Conservation (phyloP, 2,329 filamentous ascomycete genomes). For the Colletotrichum sp. region DNA sequence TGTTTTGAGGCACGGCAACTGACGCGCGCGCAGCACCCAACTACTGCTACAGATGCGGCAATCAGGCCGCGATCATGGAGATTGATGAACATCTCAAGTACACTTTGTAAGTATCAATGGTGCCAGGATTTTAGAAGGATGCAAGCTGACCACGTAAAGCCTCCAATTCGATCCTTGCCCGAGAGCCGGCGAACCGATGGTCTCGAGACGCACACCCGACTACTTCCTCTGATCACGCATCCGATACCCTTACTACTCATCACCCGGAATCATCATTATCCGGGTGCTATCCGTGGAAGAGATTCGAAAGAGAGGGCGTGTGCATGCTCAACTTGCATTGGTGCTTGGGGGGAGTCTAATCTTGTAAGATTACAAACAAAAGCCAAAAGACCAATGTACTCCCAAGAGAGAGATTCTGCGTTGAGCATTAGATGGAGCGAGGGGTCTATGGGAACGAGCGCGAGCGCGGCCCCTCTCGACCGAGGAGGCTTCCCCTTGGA, state of each 20-base stretch:
- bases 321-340: constrained; percentile 20
- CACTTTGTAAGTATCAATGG: constrained; percentile 77
- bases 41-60: constrained; percentile 99
- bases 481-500: not conserved
- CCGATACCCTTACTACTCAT: constrained; percentile 14
- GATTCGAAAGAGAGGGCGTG: constrained; percentile 16
- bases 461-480: not conserved
- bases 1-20: constrained; percentile 24
- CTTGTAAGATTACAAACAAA: constrained; percentile 20
- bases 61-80: constrained; percentile 99
- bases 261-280: not conserved
- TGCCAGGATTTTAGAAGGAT: not conserved
- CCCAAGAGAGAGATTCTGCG: constrained; percentile 20
- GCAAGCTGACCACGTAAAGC: constrained; percentile 57
- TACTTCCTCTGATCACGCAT: constrained; percentile 84
- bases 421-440: constrained; percentile 12
- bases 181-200: constrained; percentile 97
- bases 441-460: not conserved
- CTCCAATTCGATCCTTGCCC: constrained; percentile 99
- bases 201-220: constrained; percentile 95
- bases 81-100: constrained; percentile 99
- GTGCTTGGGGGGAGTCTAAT: constrained; percentile 17
- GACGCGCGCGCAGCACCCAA: constrained; percentile 66
- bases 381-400: constrained; percentile 20
- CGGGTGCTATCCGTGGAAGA: constrained; percentile 1